phyloP scores from a whole-genome alignment of 768 basidiomycete species.

The Mycena latifolia region DNA sequence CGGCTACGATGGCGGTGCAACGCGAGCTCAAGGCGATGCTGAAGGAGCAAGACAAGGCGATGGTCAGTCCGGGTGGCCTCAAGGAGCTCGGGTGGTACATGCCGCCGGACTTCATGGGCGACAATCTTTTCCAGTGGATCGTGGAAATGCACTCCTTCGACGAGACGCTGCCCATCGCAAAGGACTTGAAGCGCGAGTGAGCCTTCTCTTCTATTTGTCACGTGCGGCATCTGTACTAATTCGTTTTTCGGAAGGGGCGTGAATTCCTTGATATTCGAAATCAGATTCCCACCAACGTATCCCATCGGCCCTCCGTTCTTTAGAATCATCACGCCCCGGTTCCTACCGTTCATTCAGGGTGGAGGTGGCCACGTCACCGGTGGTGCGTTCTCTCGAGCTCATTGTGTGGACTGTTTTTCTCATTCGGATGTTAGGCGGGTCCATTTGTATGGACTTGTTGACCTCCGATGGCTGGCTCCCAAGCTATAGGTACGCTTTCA shows the following conservation, averaged over 20 bases:
- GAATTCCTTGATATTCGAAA: slow-evolving; percentile 79
- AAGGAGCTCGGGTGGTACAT: slow-evolving; percentile 80
- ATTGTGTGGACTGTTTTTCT: not conserved
- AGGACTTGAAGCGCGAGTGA: slow-evolving; percentile 66
- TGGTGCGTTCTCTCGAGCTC: slow-evolving; percentile 48
- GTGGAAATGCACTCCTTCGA: slow-evolving; percentile 83
- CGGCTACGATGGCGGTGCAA: slow-evolving; percentile 69
- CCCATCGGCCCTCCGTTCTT: slow-evolving; percentile 83
- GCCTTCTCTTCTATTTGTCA: slow-evolving; percentile 35
- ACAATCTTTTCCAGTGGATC: slow-evolving; percentile 81
- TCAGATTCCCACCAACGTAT: slow-evolving; percentile 74
- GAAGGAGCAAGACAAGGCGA: slow-evolving; percentile 64
- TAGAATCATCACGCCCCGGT: slow-evolving; percentile 79
- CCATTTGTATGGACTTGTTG: slow-evolving; percentile 81
- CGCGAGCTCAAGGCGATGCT: slow-evolving; percentile 73
- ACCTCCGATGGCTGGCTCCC: slow-evolving; percentile 80
- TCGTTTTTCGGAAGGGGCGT: slow-evolving; percentile 54
- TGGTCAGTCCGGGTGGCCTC: slow-evolving; percentile 47
- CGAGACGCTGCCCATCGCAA: slow-evolving; percentile 66
- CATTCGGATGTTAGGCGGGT: slow-evolving; percentile 60
- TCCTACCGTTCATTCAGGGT: slow-evolving; percentile 77
- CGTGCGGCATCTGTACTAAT: slow-evolving; percentile 7
- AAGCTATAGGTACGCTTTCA: slow-evolving; percentile 63
- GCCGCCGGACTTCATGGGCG: slow-evolving; percentile 71
- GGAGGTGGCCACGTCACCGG: slow-evolving; percentile 79